Evolutionary conservation across 2,329 filamentous ascomycete genomes (phyloP).

Genomic region (Macroventuria anomochaeta): DNA sequence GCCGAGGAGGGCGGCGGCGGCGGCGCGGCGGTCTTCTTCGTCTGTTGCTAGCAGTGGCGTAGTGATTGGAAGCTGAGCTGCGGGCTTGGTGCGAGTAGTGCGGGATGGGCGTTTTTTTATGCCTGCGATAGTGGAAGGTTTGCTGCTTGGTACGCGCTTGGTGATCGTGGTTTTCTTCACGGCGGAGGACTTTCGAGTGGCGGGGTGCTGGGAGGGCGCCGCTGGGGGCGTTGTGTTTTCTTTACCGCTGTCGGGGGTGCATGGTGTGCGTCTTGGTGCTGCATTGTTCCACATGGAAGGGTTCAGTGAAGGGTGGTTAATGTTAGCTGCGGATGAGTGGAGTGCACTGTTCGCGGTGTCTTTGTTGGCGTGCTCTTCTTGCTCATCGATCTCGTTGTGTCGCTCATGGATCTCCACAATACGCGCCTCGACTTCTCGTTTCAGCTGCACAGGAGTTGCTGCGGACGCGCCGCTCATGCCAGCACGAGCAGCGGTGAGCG

Average conservation of each 20-base stretch:
- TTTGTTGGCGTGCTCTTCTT: not conserved
- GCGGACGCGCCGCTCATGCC: not conserved
- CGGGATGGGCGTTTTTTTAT: not conserved
- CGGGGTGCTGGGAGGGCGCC: not conserved
- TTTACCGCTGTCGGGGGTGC: not conserved
- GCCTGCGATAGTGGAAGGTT: not conserved
- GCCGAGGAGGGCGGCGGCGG: not conserved
- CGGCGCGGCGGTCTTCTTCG: not conserved
- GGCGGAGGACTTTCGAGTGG: not conserved
- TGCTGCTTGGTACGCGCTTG: not conserved
- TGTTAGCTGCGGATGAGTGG: not conserved
- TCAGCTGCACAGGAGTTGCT: not conserved
- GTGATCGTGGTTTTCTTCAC: conserved; percentile 1
- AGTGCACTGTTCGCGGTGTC: not conserved
- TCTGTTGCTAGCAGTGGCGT: not conserved
- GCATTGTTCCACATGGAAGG: not conserved
- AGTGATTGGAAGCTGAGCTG: too few relatives aligned
- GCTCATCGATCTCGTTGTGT: not conserved
- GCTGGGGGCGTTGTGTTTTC: not conserved
- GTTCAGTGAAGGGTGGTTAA: not conserved
- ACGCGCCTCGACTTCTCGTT: not conserved
- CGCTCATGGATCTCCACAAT: not conserved
- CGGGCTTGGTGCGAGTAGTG: not conserved
- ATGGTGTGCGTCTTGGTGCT: not conserved
- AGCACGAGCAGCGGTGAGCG: not conserved